phyloP scores from a whole-genome alignment of 2,329 filamentous ascomycete species.

The Pseudopyricularia javanii region DNA sequence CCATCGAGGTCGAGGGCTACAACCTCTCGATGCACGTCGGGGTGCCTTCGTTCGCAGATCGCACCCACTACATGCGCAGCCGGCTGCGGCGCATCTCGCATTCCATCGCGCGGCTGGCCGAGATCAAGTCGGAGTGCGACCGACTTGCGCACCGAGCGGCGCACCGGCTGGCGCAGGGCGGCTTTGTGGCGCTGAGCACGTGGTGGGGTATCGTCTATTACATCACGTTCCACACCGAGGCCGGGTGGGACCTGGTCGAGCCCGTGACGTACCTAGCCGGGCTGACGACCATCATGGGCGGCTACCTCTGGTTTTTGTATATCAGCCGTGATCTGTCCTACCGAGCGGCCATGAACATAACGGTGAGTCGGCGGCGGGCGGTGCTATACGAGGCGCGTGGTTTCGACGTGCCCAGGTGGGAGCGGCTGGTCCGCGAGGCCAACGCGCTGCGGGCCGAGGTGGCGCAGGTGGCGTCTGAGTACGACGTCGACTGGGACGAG shows the following conservation, averaged over 20 bases:
- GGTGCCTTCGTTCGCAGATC: conserved; percentile 78
- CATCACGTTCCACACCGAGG: conserved; percentile 56
- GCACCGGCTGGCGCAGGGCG: conserved; percentile 67
- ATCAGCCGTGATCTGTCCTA: conserved; percentile 85
- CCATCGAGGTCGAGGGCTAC: conserved; percentile 66
- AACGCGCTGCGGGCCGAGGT: conserved; percentile 70
- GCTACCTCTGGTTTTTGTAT: conserved; percentile 89
- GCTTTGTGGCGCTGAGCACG: conserved; percentile 57
- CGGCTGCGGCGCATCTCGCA: conserved; percentile 59
- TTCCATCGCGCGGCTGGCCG: conserved; percentile 56
- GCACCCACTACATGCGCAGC: conserved; percentile 80
- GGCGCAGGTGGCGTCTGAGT: conserved; percentile 68
- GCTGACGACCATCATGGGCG: conserved; percentile 74
- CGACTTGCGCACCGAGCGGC: conserved; percentile 62
- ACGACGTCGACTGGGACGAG: conserved; percentile 86
- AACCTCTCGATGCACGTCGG: conserved; percentile 56
- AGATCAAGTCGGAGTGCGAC: conserved; percentile 75
- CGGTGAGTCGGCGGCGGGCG: conserved; percentile 65
- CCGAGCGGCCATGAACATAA: conserved; percentile 75
- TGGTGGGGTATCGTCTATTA: conserved; percentile 82
- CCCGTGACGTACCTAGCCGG: conserved; percentile 82
- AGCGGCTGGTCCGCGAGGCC: conserved; percentile 64
- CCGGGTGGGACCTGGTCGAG: conserved; percentile 86
- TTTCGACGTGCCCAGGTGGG: conserved; percentile 69
- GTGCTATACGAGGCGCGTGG: conserved; percentile 64